Evolutionary conservation across 352 stramenopile genomes (phyloP).

Genomic region (Pythium scleroteichum): DNA sequence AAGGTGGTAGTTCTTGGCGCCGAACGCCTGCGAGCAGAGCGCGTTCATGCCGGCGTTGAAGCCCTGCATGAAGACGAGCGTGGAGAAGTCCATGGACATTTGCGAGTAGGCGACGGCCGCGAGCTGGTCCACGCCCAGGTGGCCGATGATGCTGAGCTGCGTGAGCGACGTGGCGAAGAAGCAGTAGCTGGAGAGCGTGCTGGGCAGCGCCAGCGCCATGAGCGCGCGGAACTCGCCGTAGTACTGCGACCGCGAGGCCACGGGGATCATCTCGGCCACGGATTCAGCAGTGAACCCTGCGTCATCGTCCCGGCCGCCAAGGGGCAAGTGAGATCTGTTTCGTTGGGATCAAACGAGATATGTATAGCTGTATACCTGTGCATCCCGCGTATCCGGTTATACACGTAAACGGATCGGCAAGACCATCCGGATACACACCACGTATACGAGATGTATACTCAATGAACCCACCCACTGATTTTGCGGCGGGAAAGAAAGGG

Average conservation of each 20-base stretch:
- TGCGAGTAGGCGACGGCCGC: conserved; percentile 79
- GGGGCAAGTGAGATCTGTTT: no score
- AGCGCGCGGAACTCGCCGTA: conserved; percentile 43
- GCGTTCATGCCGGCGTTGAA: conserved; percentile 82
- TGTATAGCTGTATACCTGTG: no score
- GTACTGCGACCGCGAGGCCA: conserved; percentile 14
- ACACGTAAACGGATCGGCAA: not conserved
- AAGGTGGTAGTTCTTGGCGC: conserved; percentile 78
- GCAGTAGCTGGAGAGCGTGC: conserved; percentile 67
- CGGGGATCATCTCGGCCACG: conserved; percentile 7
- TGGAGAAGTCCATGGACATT: conserved; percentile 77
- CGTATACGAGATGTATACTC: conserved; percentile 5
- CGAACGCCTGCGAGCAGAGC: conserved; percentile 84
- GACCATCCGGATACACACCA: conserved; percentile 2
- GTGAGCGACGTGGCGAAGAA: conserved; percentile 83
- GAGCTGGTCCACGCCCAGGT: conserved; percentile 76
- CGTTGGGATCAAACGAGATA: no score
- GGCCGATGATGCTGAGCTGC: conserved; percentile 78
- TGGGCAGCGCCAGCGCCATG: conserved; percentile 56
- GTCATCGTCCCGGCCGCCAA: not conserved
- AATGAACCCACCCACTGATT: conserved; percentile 4
- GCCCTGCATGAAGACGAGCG: conserved; percentile 78
- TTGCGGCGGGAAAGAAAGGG: not conserved
- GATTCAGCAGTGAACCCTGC: not conserved
- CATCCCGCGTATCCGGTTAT: conserved; percentile 8